Conservation (phyloP, 805 yeast species). For the Starmerella floricola region DNA sequence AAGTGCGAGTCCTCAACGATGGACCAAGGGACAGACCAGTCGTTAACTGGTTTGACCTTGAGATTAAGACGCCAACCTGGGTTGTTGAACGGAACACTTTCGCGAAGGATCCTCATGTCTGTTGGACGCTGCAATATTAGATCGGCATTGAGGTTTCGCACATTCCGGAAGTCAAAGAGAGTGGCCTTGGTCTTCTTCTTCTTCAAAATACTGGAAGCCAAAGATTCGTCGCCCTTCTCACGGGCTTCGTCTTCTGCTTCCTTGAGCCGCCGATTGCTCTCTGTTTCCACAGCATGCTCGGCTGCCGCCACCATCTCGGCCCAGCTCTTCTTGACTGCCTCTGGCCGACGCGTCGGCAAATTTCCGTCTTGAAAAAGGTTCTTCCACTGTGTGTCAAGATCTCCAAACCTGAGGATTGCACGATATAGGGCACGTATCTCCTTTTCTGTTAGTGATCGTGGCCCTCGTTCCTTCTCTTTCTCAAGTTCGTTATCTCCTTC, state of each 20-base stretch:
- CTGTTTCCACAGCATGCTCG: constrained; percentile 47
- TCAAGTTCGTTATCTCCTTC: constrained; percentile 19
- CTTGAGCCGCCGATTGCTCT: constrained; percentile 46
- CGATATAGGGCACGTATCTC: constrained; percentile 79
- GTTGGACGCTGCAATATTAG: constrained; percentile 66
- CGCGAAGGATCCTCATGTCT: constrained; percentile 61
- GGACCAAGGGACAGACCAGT: constrained; percentile 86
- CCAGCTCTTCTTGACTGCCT: constrained; percentile 60
- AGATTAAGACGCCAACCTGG: constrained; percentile 49
- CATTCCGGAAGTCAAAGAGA: constrained; percentile 76
- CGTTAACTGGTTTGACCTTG: constrained; percentile 68
- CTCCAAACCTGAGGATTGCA: constrained; percentile 72
- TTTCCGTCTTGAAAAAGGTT: constrained; percentile 82
- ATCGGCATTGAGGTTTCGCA: constrained; percentile 84
- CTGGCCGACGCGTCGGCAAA: constrained; percentile 72
- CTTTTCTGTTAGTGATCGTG: constrained; percentile 57
- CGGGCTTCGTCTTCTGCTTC: constrained; percentile 21
- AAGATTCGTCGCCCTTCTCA: constrained; percentile 19
- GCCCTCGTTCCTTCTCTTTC: constrained; percentile 25
- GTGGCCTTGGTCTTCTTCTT: constrained; percentile 83
- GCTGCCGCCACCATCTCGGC: constrained; percentile 58
- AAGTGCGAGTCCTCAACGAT: constrained; percentile 75
- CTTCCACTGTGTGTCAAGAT: constrained; percentile 60
- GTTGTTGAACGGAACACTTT: constrained; percentile 41
- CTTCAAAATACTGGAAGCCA: constrained; percentile 34